Conservation (phyloP, 1,284 basidiomycete genomes). For the Cryptococcus floricola region DNA sequence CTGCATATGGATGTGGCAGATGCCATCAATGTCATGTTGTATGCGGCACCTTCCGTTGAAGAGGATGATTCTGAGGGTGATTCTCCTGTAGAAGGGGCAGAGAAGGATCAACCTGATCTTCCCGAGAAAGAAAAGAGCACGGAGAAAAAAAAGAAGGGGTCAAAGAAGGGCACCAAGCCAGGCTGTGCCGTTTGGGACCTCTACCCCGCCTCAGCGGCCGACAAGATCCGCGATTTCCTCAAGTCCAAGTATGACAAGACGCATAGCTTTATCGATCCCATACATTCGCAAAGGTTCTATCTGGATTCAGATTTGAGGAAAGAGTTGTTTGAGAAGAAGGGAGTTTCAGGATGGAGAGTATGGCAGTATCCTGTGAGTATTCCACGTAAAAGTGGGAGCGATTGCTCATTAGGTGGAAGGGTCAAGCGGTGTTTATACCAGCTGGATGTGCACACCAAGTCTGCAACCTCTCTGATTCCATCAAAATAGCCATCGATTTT, state of each 20-base stretch:
- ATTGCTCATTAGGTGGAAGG: conserved; percentile 39
- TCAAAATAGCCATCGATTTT: conserved; percentile 96
- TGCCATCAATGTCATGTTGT: conserved; percentile 86
- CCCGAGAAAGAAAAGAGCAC: neutral
- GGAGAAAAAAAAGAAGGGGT: neutral
- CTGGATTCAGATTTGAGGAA: conserved; percentile 66
- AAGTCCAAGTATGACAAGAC: conserved; percentile 42
- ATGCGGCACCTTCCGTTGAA: conserved; percentile 53
- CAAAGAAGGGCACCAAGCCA: conserved; percentile 51
- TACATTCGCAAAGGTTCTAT: conserved; percentile 86
- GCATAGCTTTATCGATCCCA: conserved; percentile 63
- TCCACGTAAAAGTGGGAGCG: too few relatives aligned
- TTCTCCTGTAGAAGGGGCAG: neutral
- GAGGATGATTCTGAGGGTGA: neutral
- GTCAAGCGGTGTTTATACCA: conserved; percentile 93
- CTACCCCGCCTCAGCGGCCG: conserved; percentile 77
- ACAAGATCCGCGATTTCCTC: conserved; percentile 70
- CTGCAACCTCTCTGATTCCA: conserved; percentile 70
- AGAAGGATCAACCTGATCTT: neutral
- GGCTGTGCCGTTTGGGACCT: conserved; percentile 92
- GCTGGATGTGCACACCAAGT: conserved; percentile 95
- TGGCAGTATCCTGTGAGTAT: conserved; percentile 66
- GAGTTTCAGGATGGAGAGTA: conserved; percentile 73
- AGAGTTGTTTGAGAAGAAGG: conserved; percentile 63
- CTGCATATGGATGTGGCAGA: conserved; percentile 97